These are phyloP conservation scores for Taiozyma sp. DNA, from an alignment of 1,139 yeast species.

Conservation along the genomic window DNA sequence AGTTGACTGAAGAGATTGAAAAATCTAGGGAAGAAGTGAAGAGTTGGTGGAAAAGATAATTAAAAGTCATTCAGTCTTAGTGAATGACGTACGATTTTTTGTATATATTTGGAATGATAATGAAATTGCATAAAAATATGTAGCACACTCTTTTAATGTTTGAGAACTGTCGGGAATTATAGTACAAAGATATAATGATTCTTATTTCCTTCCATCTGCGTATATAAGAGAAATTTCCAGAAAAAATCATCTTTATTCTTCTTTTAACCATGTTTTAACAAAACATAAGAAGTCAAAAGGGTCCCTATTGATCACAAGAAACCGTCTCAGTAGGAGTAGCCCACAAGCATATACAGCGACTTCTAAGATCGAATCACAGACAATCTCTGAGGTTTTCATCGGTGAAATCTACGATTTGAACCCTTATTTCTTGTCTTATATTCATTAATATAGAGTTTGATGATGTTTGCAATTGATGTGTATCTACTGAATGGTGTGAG, in stretches of 20 bases:
- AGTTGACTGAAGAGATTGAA: constrained; percentile 5
- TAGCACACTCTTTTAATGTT: no score
- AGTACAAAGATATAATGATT: no score
- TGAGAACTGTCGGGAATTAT: no score
- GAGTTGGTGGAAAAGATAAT: constrained; percentile 21
- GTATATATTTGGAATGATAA: neutral
- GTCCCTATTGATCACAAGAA: neutral
- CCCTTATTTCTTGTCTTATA: constrained; percentile 1
- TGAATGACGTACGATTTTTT: neutral
- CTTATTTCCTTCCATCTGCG: no score
- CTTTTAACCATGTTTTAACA: neutral
- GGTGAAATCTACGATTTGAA: neutral
- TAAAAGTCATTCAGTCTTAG: neutral
- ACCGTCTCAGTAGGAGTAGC: neutral
- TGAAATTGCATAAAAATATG: neutral
- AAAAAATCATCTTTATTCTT: neutral
- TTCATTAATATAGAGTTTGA: neutral
- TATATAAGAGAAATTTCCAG: neutral
- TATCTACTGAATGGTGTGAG: neutral
- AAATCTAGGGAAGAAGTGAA: constrained; percentile 16
- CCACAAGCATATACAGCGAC: neutral
- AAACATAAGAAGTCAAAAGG: neutral
- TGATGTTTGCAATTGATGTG: no score
- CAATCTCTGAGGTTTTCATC: constrained; percentile 1
- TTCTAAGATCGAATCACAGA: constrained; percentile 37